Evolutionary conservation across 2,329 filamentous ascomycete species (phyloP), one percentile per base, ranked within the genome.

Genomic region (Sporothrix mexicana): DNA sequence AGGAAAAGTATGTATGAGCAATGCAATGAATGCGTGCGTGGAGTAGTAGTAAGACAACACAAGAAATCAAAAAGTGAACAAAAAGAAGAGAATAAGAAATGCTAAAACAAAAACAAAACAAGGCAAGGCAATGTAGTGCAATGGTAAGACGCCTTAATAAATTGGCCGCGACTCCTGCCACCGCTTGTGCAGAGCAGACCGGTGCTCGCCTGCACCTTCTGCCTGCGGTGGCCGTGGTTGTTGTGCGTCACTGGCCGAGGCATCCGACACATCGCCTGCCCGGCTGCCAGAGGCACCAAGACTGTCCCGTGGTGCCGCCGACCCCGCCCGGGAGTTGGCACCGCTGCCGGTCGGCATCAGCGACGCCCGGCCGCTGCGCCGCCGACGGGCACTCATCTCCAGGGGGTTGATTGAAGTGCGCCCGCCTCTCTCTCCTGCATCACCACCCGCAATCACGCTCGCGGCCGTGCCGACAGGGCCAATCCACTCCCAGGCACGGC

Each of bases 401-500:
- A 72, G 13, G 7, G 41, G 49, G 36, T 62, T 41, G 12, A n/a
- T 9, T 13, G 23, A 47, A 51, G 30, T 53, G 71, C 36, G 55
- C 53, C 74, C 81, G 47, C 84, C 83, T 20, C 71, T 74, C 30
- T 36, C 30, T 36, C 30, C 30, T 36, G 30, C 30, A 36, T 36
- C 30, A 36, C 30, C 30, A 36, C 30, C 30, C 43, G 51, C 69
- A 71, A 69, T 69, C 57, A 64, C 67, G 20, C 45, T 59, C 30
- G 49, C 23, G 45, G 84, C 83, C 45, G 84, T 85, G 20, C 83
- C 80, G 20, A 85, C 83, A 15, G 88, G 87, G 0, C 90, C 90
- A 74, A 92, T 91, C 90, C 90, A 92, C 79, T 92, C 90, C 90
- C 90, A 92, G 0, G 89, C 90, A 41, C 89, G 84, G 41, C 88